Evolutionary conservation across 2,329 filamentous ascomycete genomes (phyloP), one percentile per base, ranked within the genome.

Genomic region (Dendryphion nanum): DNA sequence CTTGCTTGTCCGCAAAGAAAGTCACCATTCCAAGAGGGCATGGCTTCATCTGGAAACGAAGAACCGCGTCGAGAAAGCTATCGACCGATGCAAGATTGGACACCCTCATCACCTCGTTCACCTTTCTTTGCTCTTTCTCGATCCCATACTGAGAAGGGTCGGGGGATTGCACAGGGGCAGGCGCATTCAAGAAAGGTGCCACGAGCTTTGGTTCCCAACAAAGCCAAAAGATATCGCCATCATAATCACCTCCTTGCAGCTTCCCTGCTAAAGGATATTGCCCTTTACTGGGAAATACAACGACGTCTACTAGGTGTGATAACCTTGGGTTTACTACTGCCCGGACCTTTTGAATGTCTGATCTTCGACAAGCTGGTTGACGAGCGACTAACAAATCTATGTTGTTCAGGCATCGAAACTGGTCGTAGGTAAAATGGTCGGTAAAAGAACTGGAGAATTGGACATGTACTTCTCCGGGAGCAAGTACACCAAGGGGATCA

Each of bases 171-270:
- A 55, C 20, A 0, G 76, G 78, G 5, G 74, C 62, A 0, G 73
- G 67, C 0, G 79, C 78, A 41, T 86, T 89, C 4, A 54, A 48
- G 48, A 91, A 91, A n/a, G 80, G 79, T 4, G 69, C 50, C 0
- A 87, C 83, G 3, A 93, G 74, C 0, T 67, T 63, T 0, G 71
- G 67, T 18, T 90, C 85, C 83, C 84, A 91, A 52, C 83, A 88
- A 0, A 88, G 66, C 85, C 85, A 90, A 4, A 85, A 74, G n/a
- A 70, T 75, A 45, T 93, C 87, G 0, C 87, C 87, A 48, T 91
- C 86, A 45, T 89, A 91, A 53, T 91, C 87, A 0, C 87, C 87
- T 0, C 87, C 87, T 1, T 85, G 87, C 0, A 91, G 69, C 51
- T 83, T 82, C 6, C 80, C 77, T 0, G 86, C 87, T 0, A 89